Conservation (phyloP, 371 early-diverging fungal genomes). For the Umbelopsis sp. region DNA sequence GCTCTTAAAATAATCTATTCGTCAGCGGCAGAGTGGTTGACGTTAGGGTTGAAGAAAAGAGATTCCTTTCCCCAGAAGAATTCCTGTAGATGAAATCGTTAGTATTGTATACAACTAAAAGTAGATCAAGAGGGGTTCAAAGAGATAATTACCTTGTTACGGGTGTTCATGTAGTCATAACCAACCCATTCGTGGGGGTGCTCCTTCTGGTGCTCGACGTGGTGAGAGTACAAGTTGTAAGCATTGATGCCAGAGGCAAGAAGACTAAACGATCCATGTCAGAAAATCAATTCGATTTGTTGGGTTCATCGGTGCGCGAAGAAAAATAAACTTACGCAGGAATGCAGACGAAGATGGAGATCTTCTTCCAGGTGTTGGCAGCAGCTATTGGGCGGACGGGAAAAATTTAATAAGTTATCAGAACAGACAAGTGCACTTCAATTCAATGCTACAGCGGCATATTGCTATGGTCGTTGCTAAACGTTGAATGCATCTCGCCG, state of each 20-base stretch:
- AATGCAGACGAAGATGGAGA: constrained; percentile 49
- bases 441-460: neutral
- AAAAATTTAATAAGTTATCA: neutral
- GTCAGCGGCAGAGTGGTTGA: constrained; percentile 45
- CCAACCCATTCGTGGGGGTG: constrained; percentile 48
- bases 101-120: neutral
- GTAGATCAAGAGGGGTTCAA: neutral
- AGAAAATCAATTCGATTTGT: neutral
- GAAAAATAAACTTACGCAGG: constrained; percentile 43
- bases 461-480: neutral
- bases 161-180: constrained; percentile 51
- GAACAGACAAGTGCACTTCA: neutral
- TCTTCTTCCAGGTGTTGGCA: constrained; percentile 57
- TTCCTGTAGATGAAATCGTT: constrained; percentile 1
- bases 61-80: constrained; percentile 57
- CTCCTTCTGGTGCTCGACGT: constrained; percentile 44
- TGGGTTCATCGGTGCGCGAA: neutral
- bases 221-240: constrained; percentile 44
- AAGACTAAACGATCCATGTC: constrained; percentile 30
- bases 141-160: constrained; percentile 32
- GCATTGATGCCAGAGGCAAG: constrained; percentile 47
- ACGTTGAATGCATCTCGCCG: neutral
- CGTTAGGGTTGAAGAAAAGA: constrained; percentile 55
- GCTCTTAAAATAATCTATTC: constrained; percentile 20
- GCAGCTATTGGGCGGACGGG: constrained; percentile 30